phyloP scores from a whole-genome alignment of 805 yeast species.

The Zygoascus biomembranicola region DNA sequence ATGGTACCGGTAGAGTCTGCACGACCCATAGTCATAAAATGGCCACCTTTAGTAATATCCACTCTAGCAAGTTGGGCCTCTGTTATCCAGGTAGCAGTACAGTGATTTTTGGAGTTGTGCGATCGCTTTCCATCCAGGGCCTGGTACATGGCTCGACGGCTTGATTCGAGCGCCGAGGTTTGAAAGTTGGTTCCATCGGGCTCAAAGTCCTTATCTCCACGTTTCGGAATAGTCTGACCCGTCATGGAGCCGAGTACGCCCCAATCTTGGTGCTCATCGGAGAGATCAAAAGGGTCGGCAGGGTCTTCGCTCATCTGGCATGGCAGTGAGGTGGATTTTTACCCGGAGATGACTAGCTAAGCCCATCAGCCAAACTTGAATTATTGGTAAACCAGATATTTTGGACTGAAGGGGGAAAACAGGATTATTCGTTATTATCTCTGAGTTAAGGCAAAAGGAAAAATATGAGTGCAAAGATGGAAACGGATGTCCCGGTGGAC shows the following conservation, averaged over 20 bases:
- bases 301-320: background rate
- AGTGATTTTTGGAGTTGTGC: slow-evolving; percentile 37
- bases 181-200: slow-evolving; percentile 68
- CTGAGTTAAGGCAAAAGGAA: too few species aligned
- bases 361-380: background rate
- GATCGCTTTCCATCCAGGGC: slow-evolving; percentile 40
- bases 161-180: slow-evolving; percentile 36
- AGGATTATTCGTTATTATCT: too few species aligned
- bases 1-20: slow-evolving; percentile 41
- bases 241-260: slow-evolving; percentile 19
- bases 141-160: slow-evolving; percentile 63
- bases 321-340: background rate
- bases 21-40: slow-evolving; percentile 63
- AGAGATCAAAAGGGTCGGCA: slow-evolving; percentile 20
- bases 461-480: background rate
- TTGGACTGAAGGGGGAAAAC: too few species aligned
- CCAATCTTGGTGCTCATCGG: slow-evolving; percentile 37
- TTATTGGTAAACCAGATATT: too few species aligned
- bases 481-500: background rate
- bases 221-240: slow-evolving; percentile 40
- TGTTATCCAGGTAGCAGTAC: slow-evolving; percentile 43
- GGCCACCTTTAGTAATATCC: slow-evolving; percentile 58
- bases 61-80: slow-evolving; percentile 31
- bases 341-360: background rate
- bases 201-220: slow-evolving; percentile 82